These are phyloP conservation scores for Byssothecium circinans DNA, from an alignment of 2,329 filamentous ascomycete genomes.

Conservation along the genomic window DNA sequence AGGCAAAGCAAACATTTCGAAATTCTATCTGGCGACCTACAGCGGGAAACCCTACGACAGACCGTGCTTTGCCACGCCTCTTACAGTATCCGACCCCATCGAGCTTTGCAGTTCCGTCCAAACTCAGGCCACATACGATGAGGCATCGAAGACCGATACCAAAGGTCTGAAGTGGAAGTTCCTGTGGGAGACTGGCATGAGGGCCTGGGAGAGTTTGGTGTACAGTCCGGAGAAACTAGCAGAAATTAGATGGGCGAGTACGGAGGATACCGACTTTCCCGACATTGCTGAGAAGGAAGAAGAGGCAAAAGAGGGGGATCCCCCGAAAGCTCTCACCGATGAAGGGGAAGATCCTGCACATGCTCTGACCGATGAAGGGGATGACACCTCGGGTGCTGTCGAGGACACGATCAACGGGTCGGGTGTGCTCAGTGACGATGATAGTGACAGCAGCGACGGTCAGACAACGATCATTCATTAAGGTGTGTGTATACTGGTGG, in stretches of 20 bases:
- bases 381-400: no score
- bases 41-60: slow-evolving; percentile 20
- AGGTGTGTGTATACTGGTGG: no score
- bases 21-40: slow-evolving; percentile 17
- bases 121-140: not conserved
- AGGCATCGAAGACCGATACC: slow-evolving; percentile 1
- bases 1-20: slow-evolving; percentile 12
- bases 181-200: slow-evolving; percentile 19
- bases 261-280: not conserved
- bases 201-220: slow-evolving; percentile 19
- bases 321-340: no score
- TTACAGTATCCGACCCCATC: not conserved
- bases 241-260: not conserved
- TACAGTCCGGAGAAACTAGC: slow-evolving; percentile 9
- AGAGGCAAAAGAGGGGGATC: no score
- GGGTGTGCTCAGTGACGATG: no score
- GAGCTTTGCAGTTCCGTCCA: not conserved
- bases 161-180: slow-evolving; percentile 21
- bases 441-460: no score
- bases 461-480: no score
- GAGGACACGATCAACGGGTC: no score
- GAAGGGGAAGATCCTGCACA: no score
- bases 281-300: no score
- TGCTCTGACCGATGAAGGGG: no score
- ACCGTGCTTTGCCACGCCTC: slow-evolving; percentile 15